These are phyloP conservation scores for Pseudogymnoascus destructans DNA, from an alignment of 2,329 filamentous ascomycete species.

Conservation along the genomic window DNA sequence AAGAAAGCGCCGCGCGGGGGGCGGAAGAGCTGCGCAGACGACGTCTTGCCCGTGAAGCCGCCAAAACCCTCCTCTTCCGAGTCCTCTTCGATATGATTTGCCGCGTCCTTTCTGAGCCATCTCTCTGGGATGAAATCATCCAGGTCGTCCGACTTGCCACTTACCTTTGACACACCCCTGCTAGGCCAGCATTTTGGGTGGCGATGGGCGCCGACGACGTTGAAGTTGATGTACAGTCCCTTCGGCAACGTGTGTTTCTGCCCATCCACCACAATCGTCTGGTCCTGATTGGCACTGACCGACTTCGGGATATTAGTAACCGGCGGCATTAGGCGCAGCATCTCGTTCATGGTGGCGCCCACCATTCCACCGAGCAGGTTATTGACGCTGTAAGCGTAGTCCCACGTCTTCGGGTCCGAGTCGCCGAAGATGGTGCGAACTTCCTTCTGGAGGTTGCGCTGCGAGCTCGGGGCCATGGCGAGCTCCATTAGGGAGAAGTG, in stretches of 20 bases:
- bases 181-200: conserved; percentile 60
- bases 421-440: conserved; percentile 51
- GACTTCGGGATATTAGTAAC: conserved; percentile 61
- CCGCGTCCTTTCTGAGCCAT: conserved; percentile 40
- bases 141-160: conserved; percentile 39
- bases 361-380: conserved; percentile 55
- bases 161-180: conserved; percentile 28
- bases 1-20: conserved; percentile 45
- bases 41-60: conserved; percentile 47
- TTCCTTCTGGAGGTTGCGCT: conserved; percentile 54
- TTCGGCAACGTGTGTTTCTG: conserved; percentile 44
- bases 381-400: conserved; percentile 55
- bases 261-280: conserved; percentile 47
- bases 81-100: conserved; percentile 17
- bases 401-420: conserved; percentile 48
- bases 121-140: conserved; percentile 59
- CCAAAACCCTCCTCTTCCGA: conserved; percentile 34
- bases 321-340: conserved; percentile 58
- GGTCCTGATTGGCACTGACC: conserved; percentile 34
- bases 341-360: conserved; percentile 67
- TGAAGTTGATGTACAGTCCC: conserved; percentile 41
- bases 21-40: conserved; percentile 35
- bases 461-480: conserved; percentile 49
- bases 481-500: conserved; percentile 59
- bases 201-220: conserved; percentile 43